Base-by-base conservation (phyloP, 2,329 filamentous ascomycete species). In the Sclerotinia spermophila region DNA sequence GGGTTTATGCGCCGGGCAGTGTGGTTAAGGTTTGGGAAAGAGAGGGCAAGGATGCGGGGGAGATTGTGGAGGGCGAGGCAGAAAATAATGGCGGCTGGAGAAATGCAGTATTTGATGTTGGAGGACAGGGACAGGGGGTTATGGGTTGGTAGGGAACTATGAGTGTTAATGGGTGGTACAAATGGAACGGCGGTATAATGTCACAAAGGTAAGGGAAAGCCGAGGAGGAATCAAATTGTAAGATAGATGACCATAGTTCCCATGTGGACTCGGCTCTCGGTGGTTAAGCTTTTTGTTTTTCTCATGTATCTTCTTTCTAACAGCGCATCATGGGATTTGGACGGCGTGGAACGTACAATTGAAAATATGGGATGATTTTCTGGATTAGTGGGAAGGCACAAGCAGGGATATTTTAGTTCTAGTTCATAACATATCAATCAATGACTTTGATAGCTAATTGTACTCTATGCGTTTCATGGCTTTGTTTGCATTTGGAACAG, bases 1-100 rank as follows among this genome's bases (percentile, higher is more conserved):
- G 91, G 5, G 87, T 93, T 2, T 97, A 97, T 81, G 90, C 95
- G 0, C 95, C 95, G 0, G 94, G 93, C 0, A 97, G 94, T 80
- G 83, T 97, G 38, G 92, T 96, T 67, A 94, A 92, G 81, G 81
- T 97, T n/a, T 97, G 93, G 93, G 88, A 95, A 74, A 90, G 94
- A 74, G 91, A 97, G 81, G 93, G 88, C 0, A 81, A 83, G 33
- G 84, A 85, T 72, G 93, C 92, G 0, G 85, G 85, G 30, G 92
- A 96, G 80, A 85, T 89, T 55, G 87, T 97, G 51, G 89, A 94
- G 74, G 91, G 95, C 74, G 89, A 89, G 77, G 87, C 40, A n/a
- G 45, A 55, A n/a, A 59, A 38, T 7, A 70, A 53, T 65, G 42
- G 48, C 13, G 92, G 91, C 0, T 97, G 94, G 94, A 86, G 91